Percentiles rank a stretch among this genome's conserved stretches.
Conservation (phyloP, 2,329 filamentous ascomycete species). For the Xylariales sp. region DNA sequence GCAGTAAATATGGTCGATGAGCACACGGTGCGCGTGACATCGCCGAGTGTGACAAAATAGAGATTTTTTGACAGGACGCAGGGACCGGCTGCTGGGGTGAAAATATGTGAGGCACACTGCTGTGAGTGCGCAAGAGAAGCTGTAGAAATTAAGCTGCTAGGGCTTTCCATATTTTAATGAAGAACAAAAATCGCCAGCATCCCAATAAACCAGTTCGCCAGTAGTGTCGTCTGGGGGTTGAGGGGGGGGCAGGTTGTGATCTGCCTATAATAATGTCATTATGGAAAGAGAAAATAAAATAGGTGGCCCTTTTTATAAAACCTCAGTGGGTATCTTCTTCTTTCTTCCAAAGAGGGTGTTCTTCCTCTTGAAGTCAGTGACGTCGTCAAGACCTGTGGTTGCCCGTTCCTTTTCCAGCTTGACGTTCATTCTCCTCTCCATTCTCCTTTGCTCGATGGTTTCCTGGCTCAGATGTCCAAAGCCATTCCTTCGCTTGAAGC, state of each 20-base stretch:
- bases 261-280: not conserved
- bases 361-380: slow-evolving; percentile 32
- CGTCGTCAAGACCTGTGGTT: slow-evolving; percentile 20
- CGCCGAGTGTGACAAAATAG: not conserved
- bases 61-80: not conserved
- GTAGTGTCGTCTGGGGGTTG: not conserved
- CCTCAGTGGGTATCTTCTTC: not conserved
- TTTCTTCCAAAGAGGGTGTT: slow-evolving; percentile 38
- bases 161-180: too few species aligned
- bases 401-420: slow-evolving; percentile 40
- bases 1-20: not conserved
- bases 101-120: too few species aligned
- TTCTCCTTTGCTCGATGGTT: slow-evolving; percentile 71
- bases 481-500: slow-evolving; percentile 74
- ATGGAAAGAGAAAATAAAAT: not conserved
- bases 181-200: too few species aligned
- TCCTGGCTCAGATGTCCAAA: slow-evolving; percentile 80
- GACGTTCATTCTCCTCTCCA: slow-evolving; percentile 56
- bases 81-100: not conserved
- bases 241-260: not conserved
- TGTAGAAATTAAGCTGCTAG: too few species aligned
- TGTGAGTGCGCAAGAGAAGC: not conserved
- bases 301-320: not conserved
- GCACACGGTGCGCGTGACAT: not conserved
- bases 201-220: too few species aligned